Evolutionary conservation across 805 yeast species (phyloP), one percentile per base, ranked within the genome.

Genomic region (Yamadazyma nakazawae): DNA sequence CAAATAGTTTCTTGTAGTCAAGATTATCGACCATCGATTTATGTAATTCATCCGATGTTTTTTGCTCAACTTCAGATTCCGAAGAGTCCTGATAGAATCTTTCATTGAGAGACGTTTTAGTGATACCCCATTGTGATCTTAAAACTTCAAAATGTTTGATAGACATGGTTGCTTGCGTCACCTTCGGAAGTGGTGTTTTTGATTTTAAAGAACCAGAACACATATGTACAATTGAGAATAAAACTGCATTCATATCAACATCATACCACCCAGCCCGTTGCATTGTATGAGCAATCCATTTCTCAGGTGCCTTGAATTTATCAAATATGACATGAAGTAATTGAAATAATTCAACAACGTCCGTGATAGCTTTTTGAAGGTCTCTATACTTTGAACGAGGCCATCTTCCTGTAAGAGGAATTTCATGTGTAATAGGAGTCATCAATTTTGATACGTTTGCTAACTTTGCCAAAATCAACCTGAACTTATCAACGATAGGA

Each of bases 241-340:
- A 44, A 36, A 62, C 63, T 3, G 68, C 64, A 40, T 54, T 57
- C 17, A 66, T 48, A 10, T 62, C 58, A 3, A 57, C 42, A 43
- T 59, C 54, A 14, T 59, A 50, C 70, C 69, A 66, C 1, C 70
- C 71, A 21, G 66, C 54, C 34, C 67, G 52, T 19, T 53, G 43
- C 17, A 62, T 37, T 21, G 66, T 59, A 24, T 48, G 57, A 0
- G 57, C 59, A 3, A 62, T 55, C 70, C 70, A 67, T 8, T 42
- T 42, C 2, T 54, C 55, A 2, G 70, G 59, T 30, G 59, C 59
- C 26, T 60, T 52, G n/a, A 66, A 48, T 32, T 56, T 56, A 43
- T 66, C 58, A 37, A 67, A 46, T 5, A 64, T 46, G 1, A 53
- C 25, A 16, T 56, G 55, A 17, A 65, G 47, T 35, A 62, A 47